Conservation (phyloP, 2,329 filamentous ascomycete species). For the Didymella glomerata region DNA sequence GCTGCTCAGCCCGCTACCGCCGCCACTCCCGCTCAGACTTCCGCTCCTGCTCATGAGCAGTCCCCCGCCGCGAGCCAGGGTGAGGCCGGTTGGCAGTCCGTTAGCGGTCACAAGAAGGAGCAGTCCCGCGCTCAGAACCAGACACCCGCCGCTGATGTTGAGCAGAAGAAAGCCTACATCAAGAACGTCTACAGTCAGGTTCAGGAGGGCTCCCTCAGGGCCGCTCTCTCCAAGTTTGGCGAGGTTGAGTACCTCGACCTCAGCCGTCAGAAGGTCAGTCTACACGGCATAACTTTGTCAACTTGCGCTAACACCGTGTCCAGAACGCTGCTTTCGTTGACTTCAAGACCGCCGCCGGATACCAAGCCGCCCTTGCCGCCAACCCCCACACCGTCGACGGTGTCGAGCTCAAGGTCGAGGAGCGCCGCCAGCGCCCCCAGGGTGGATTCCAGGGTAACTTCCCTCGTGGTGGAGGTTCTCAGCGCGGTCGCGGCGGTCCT, state of each 20-base stretch:
- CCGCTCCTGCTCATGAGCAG: conserved; percentile 48
- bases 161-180: conserved; percentile 85
- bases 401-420: conserved; percentile 86
- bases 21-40: conserved; percentile 39
- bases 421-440: conserved; percentile 72
- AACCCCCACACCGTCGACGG: conserved; percentile 88
- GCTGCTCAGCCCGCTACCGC: conserved; percentile 45
- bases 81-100: conserved; percentile 86
- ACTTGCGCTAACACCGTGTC: conserved; percentile 25
- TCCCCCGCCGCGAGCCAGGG: conserved; percentile 58
- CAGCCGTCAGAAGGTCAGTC: conserved; percentile 76
- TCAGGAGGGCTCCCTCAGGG: conserved; percentile 74
- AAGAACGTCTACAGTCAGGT: conserved; percentile 95
- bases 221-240: conserved; percentile 73
- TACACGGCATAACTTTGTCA: not conserved
- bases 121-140: conserved; percentile 77
- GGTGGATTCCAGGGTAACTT: conserved; percentile 43
- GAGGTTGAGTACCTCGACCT: conserved; percentile 71
- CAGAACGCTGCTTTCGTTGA: conserved; percentile 98
- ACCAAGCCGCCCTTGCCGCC: conserved; percentile 80
- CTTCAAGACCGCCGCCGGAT: conserved; percentile 81
- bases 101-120: conserved; percentile 79
- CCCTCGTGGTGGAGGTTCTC: conserved; percentile 54
- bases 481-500: conserved; percentile 68
- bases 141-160: conserved; percentile 70